phyloP scores from a whole-genome alignment of 148 eudicot genomes.

The Chenopodium suecicum region DNA sequence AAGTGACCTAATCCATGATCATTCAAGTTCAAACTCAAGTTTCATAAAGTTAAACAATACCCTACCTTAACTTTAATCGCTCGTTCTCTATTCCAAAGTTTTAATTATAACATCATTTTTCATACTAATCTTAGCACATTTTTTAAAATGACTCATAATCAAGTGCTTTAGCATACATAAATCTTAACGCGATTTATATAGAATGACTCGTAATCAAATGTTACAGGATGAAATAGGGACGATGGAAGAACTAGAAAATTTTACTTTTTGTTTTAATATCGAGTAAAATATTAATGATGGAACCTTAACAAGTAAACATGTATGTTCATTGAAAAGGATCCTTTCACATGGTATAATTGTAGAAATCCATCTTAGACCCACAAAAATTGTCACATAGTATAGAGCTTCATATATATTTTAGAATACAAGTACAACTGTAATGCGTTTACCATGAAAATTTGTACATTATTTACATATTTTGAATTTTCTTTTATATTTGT shows the following conservation, averaged over 20 bases:
- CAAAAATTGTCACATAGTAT: not conserved
- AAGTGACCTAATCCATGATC: constrained; percentile 11
- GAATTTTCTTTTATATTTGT: not conserved
- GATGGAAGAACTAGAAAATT: too few relatives aligned
- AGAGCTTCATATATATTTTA: not conserved
- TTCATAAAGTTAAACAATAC: not conserved
- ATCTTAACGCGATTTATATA: too few relatives aligned
- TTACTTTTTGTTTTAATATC: too few relatives aligned
- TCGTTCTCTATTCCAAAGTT: too few relatives aligned
- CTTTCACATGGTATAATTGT: not conserved
- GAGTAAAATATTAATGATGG: not conserved
- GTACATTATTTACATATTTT: not conserved
- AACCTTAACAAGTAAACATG: not conserved
- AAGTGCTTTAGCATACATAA: too few relatives aligned
- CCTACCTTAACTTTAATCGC: too few relatives aligned
- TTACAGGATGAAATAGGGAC: too few relatives aligned
- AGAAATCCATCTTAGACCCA: not conserved
- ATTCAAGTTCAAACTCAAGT: not conserved
- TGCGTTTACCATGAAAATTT: not conserved
- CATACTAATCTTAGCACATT: too few relatives aligned
- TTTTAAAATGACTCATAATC: too few relatives aligned
- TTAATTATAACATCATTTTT: too few relatives aligned
- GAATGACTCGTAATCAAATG: too few relatives aligned
- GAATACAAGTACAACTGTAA: not conserved
- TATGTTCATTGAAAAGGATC: constrained; percentile 1